Evolutionary conservation across 179 eudicot genomes (phyloP), one percentile per base, ranked within the genome.

Genomic region (Sideroxylon spinosum): DNA sequence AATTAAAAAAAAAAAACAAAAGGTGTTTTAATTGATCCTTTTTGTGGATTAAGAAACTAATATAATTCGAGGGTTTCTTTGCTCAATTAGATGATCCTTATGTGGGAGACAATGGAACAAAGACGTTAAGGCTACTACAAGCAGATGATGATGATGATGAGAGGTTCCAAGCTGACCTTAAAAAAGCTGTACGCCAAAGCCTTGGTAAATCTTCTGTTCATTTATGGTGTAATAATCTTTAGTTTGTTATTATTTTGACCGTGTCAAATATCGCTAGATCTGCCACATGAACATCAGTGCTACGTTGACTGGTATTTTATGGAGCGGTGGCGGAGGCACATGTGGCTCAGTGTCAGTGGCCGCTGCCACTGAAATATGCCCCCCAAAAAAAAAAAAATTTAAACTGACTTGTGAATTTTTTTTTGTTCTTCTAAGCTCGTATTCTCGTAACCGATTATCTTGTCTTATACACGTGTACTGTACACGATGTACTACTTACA

Each of bases 131-230:
- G 80, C 89, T 91, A 76, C 73, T 90, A 77, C 92, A 87, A 57
- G 90, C 91, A 14, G 97, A 95, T 73, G 97, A 93, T 65, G 97
- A 92, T 71, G 98, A 93, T 64, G 99, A 95, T 79, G 93, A 96
- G 85, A 90, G 97, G 87, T 96, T 89, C 87, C 96, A 92, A 86
- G 96, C 94, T 68, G 99, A 96, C 76, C 79, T 96, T 69, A 83
- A 92, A 79, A 89, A 81, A 90, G 98, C 97, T 78, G 90, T 96
- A 50, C 88, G 78, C 81, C 98, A 94, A 89, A 96, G 99, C 85
- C 90, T 94, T 80, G 97, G 99, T 96, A 91, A 80, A 48, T 78
- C 11, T 44, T 28, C 80, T 73, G 37, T 78, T 52, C 59, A 32
- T 53, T 7, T 67, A 32, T 67, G 48, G 10, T 37, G 17, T 59